Conservation (phyloP, 208 protist species). For the Trypanosoma rangeli region DNA sequence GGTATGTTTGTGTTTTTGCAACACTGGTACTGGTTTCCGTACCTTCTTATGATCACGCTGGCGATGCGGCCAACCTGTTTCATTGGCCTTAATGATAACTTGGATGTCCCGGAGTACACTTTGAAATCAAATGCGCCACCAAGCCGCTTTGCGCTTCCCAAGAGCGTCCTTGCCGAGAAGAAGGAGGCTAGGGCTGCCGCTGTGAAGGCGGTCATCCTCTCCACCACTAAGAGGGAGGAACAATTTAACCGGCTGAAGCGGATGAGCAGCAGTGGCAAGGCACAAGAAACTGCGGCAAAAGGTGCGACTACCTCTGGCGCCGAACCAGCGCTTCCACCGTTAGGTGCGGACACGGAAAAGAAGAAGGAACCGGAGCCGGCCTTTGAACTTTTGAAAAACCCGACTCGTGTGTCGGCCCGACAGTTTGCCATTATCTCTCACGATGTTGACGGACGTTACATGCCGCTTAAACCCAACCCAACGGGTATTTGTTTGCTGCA, state of each 20-base stretch:
- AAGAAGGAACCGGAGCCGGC: slow-evolving; percentile 46
- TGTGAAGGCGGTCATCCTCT: slow-evolving; percentile 76
- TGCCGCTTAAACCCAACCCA: slow-evolving; percentile 66
- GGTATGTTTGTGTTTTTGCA: slow-evolving; percentile 98
- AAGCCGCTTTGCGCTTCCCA: slow-evolving; percentile 92
- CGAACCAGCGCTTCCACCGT: neutral
- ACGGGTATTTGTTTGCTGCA: slow-evolving; percentile 77
- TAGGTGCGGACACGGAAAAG: slow-evolving; percentile 31
- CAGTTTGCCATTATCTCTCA: slow-evolving; percentile 75
- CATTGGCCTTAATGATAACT: slow-evolving; percentile 97
- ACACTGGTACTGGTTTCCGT: slow-evolving; percentile 99
- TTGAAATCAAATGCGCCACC: slow-evolving; percentile 92
- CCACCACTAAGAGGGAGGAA: slow-evolving; percentile 86
- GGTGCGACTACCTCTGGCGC: slow-evolving; percentile 7
- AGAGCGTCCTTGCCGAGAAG: slow-evolving; percentile 85
- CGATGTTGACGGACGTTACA: slow-evolving; percentile 68
- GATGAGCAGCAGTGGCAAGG: slow-evolving; percentile 17
- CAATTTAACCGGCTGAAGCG: slow-evolving; percentile 61
- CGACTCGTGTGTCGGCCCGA: slow-evolving; percentile 70
- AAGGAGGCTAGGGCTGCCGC: slow-evolving; percentile 75
- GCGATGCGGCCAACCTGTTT: slow-evolving; percentile 97
- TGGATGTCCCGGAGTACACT: slow-evolving; percentile 94
- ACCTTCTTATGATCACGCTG: slow-evolving; percentile 96
- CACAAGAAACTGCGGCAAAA: neutral
- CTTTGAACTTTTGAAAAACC: slow-evolving; percentile 75